phyloP scores from a whole-genome alignment of 495 filamentous ascomycete genomes.

The Neurospora sp. region DNA sequence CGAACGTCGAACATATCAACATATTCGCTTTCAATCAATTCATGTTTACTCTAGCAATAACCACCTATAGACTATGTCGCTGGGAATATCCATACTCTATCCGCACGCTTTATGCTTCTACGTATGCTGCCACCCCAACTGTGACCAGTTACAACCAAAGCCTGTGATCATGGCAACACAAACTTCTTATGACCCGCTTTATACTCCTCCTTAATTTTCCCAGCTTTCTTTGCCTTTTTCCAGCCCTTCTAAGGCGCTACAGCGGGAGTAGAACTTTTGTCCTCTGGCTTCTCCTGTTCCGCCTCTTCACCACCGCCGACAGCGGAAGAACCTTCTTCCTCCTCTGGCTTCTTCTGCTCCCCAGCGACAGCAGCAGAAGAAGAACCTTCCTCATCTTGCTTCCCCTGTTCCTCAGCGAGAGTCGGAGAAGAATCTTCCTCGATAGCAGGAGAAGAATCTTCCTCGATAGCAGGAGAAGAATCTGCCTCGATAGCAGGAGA shows the following conservation, averaged over 20 bases:
- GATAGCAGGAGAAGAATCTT: not conserved
- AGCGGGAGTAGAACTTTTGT: not conserved
- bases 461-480: not conserved
- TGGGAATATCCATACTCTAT: not conserved
- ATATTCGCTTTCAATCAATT: not conserved
- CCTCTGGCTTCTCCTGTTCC: not conserved
- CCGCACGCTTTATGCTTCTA: not conserved
- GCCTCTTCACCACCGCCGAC: not conserved
- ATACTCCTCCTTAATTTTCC: not conserved
- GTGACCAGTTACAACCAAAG: not conserved
- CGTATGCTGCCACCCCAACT: not conserved
- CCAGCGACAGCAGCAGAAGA: not conserved
- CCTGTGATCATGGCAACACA: not conserved
- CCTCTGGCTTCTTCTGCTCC: not conserved
- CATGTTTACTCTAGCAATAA: not conserved
- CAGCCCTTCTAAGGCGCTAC: not conserved
- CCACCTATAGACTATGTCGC: not conserved
- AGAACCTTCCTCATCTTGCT: too few relatives aligned
- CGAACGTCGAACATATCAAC: not conserved
- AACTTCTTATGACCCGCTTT: not conserved
- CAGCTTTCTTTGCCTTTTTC: not conserved
- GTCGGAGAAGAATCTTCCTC: not conserved
- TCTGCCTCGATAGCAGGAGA: too few relatives aligned
- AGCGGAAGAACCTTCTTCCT: not conserved
- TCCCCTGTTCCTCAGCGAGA: too few relatives aligned